These are phyloP conservation scores for Ceratobasidium sp. DNA, from an alignment of 1,284 basidiomycete genomes.

Conservation along the genomic window DNA sequence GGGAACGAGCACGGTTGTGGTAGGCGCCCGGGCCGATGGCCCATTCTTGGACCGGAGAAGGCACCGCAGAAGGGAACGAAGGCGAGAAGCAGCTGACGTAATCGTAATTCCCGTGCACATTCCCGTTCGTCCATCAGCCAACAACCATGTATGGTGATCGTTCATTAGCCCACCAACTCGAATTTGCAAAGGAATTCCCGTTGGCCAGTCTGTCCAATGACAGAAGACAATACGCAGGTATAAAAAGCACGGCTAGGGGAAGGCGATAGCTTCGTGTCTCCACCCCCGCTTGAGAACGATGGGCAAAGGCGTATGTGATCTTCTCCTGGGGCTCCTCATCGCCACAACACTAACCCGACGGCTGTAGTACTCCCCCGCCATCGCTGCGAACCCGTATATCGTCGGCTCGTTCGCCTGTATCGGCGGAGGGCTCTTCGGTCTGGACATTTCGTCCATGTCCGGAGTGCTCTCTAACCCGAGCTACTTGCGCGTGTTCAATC, in stretches of 20 bases:
- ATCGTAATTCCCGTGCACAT: background rate
- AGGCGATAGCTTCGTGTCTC: background rate
- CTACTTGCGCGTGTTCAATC: slow-evolving; percentile 50
- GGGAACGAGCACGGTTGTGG: background rate
- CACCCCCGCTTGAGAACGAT: slow-evolving; percentile 23
- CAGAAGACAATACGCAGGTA: background rate
- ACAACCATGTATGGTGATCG: background rate
- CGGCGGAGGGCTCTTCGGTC: slow-evolving; percentile 80
- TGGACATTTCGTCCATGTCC: slow-evolving; percentile 87
- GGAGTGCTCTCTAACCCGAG: slow-evolving; percentile 69
- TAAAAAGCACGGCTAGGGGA: background rate
- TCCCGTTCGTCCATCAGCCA: background rate
- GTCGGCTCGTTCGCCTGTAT: slow-evolving; percentile 82
- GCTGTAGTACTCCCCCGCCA: slow-evolving; percentile 32
- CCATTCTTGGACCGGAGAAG: slow-evolving; percentile 3
- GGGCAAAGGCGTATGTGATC: slow-evolving; percentile 27
- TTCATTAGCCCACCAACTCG: background rate
- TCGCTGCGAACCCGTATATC: slow-evolving; percentile 48
- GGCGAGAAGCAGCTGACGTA: slow-evolving; percentile 5
- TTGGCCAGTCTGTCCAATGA: slow-evolving; percentile 1
- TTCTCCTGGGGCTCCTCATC: slow-evolving; percentile 15
- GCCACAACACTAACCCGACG: slow-evolving; percentile 23
- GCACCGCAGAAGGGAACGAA: slow-evolving; percentile 1
- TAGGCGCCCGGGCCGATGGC: slow-evolving; percentile 11
- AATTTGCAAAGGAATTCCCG: slow-evolving; percentile 28